Evolutionary conservation across 2,329 filamentous ascomycete species (phyloP).

Genomic region (Anthostomella pinea): DNA sequence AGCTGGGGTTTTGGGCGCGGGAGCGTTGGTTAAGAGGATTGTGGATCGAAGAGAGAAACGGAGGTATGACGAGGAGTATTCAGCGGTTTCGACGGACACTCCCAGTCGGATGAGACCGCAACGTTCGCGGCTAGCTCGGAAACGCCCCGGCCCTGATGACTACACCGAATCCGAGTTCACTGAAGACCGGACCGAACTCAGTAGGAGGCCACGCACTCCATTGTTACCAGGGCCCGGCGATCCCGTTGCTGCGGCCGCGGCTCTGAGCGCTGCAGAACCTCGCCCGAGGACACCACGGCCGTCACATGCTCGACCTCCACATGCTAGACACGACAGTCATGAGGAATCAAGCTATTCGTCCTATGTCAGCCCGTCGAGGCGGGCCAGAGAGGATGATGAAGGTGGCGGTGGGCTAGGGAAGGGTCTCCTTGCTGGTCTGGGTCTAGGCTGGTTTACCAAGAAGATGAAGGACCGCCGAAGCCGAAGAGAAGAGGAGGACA

Average conservation of each 20-base stretch:
- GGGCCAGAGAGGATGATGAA: slow-evolving; percentile 42
- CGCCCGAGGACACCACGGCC: slow-evolving; percentile 47
- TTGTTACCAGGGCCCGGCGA: slow-evolving; percentile 47
- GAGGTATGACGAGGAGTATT: slow-evolving; percentile 57
- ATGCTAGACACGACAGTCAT: slow-evolving; percentile 42
- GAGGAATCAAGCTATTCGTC: slow-evolving; percentile 59
- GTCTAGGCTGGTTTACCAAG: slow-evolving; percentile 66
- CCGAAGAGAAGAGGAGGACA: slow-evolving; percentile 48
- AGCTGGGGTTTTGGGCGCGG: slow-evolving; percentile 61
- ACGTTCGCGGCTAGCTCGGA: slow-evolving; percentile 31
- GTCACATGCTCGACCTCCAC: slow-evolving; percentile 41
- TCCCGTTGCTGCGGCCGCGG: slow-evolving; percentile 42
- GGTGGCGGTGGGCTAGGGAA: slow-evolving; percentile 51
- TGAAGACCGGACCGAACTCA: slow-evolving; percentile 38
- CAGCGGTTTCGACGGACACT: slow-evolving; percentile 60
- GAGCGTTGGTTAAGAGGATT: slow-evolving; percentile 58
- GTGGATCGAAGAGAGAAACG: slow-evolving; percentile 50
- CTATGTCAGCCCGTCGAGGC: slow-evolving; percentile 61
- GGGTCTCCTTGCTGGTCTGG: slow-evolving; percentile 58
- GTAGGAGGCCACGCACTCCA: slow-evolving; percentile 36
- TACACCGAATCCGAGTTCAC: slow-evolving; percentile 43
- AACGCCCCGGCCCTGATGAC: slow-evolving; percentile 27
- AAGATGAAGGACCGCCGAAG: slow-evolving; percentile 59
- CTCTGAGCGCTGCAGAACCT: slow-evolving; percentile 45
- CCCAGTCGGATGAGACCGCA: slow-evolving; percentile 44